Evolutionary conservation across 495 filamentous ascomycete species (phyloP), one percentile per base, ranked within the genome.

Genomic region (Neurospora africana): DNA sequence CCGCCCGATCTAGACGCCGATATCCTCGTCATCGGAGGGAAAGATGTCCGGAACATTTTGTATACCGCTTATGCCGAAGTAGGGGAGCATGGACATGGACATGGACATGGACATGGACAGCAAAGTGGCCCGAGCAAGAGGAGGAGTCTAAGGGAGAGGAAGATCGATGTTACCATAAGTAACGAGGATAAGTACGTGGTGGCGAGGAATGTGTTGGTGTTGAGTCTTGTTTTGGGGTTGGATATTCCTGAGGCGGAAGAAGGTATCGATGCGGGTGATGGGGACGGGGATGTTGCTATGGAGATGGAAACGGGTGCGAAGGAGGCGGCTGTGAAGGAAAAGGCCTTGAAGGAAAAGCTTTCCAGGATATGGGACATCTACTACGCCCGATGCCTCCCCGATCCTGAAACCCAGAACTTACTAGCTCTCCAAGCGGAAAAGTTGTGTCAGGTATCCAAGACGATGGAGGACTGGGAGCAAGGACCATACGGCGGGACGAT

Each of bases 11-110:
- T 83, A 53, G 73, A 82, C 41, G 85, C 83, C 30, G 75, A 82
- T 33, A 74, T 89, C n/a, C 80, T 90, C 2, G 75, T 85, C 3
- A 81, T 89, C 9, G 85, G 84, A 11, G 86, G 86, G 72, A 85
- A 84, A 0, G 87, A 89, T 78, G 82, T 81, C 7, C 81, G 86
- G 13, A 83, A 83, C 72, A 76, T 88, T 40, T 75, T 89, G 4
- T 89, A 83, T 72, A 88, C 87, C 0, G 71, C 78, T 17, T 83
- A 82, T 70, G 70, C 70, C 21, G 78, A 82, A 27, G 44, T 70
- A 40, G 74, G 74, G 36, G 33, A 33, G 33, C 58, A 17, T 38
- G 27, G n/a, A 21, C 38, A 15, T 36, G 36, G 36, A 36, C 7
- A 9, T n/a, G n/a, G 78, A 78, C n/a, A 69, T 73, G 70, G 61